Base-by-base conservation (phyloP, 2,329 filamentous ascomycete genomes). In the Pseudocercospora crystallina region DNA sequence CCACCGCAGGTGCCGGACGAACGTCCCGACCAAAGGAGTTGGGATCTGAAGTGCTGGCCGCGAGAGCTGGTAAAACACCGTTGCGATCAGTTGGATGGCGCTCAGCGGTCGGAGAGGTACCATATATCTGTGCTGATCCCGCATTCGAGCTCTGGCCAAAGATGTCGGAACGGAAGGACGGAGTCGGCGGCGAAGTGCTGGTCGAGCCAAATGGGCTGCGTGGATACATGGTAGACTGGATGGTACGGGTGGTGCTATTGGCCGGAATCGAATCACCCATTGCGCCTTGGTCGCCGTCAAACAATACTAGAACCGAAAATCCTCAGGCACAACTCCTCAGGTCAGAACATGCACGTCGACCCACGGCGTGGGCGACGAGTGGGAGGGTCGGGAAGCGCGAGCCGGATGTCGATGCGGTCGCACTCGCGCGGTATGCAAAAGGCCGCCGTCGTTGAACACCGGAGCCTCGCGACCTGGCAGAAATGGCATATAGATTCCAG, bases 101-200 rank as follows among this genome's bases (percentile, higher is more conserved):
- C 57, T 75, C 73, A 34, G 68, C 71, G 43, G 71, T 71, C 47
- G 72, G 68, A 42, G 68, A 69, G 48, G 73, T 61, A 54, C 61
- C 65, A 60, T 71, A 75, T 32, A 67, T 55, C 59, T 73, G 69
- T 41, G 67, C 67, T 13, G 59, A 34, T 13, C 47, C 46, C 13
- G 49, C 48, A 20, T 51, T 47, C 8, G 57, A 40, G 34, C 32
- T 36, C 37, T 68, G 58, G 31, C 66, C 60, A 56, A 74, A 74
- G 42, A 70, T 66, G 63, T 74, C 71, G 47, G 69, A 50, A 48
- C 55, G 53, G 41, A 56, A 57, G 5, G 53, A 51, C 32, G 59
- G 49, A 8, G 49, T 56, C 12, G 60, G 57, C 11, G 59, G 59
- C 34, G 61, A 61, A 5, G 49, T 48, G 42, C 49, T 47, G 41